Percentiles rank a stretch among this genome's conserved stretches.
Evolutionary conservation across 331 rosid genomes (phyloP).

Genomic region (Telfairia occidentalis): DNA sequence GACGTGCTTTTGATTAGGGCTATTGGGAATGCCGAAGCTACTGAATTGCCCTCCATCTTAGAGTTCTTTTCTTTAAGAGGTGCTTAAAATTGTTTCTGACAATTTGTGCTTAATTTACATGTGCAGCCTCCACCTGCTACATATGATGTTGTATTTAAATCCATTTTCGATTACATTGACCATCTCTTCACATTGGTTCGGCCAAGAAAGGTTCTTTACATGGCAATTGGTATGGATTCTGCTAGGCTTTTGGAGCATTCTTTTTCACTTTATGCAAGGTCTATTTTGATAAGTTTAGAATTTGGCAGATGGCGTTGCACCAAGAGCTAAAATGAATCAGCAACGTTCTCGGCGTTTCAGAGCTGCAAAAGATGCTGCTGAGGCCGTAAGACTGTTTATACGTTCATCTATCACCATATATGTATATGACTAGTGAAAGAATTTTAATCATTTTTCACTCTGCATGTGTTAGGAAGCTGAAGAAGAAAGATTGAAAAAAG

Average conservation of each 20-base stretch:
- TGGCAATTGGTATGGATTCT: constrained; percentile 68
- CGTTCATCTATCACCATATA: constrained; percentile 9
- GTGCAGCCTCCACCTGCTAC: constrained; percentile 83
- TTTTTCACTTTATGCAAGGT: not conserved
- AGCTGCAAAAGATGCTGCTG: constrained; percentile 97
- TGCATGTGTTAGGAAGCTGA: constrained; percentile 66
- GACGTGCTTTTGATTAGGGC: not conserved
- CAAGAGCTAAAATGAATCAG: constrained; percentile 99
- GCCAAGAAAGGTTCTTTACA: constrained; percentile 85
- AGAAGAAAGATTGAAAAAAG: constrained; percentile 68
- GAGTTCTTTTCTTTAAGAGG: not conserved
- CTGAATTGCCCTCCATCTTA: not conserved
- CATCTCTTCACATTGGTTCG: constrained; percentile 86
- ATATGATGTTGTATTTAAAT: constrained; percentile 65
- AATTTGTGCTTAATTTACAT: not conserved
- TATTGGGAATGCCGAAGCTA: not conserved
- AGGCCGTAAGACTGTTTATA: constrained; percentile 44
- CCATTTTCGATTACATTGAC: constrained; percentile 73
- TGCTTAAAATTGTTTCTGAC: not conserved
- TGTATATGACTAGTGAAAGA: constrained; percentile 4
- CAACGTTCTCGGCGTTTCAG: constrained; percentile 94
- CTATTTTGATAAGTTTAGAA: not conserved
- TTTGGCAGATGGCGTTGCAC: constrained; percentile 86
- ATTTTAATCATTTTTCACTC: constrained; percentile 10
- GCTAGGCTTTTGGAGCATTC: not conserved